Conservation (phyloP, 2,329 filamentous ascomycete genomes). For the Sarocladium oryzae region DNA sequence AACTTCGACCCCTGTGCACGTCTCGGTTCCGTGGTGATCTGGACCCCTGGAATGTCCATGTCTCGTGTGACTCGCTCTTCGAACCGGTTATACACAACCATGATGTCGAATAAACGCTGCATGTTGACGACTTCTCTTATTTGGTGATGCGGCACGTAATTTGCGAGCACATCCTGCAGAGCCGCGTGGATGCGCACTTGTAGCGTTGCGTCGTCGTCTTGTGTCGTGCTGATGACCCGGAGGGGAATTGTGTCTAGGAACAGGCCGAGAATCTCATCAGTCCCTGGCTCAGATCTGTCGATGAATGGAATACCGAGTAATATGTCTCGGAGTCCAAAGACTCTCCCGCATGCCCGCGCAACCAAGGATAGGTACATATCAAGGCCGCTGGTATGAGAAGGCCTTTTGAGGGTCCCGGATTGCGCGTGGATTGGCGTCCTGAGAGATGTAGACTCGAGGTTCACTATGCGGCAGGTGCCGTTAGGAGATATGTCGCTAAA, state of each 20-base stretch:
- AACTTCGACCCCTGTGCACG: neutral
- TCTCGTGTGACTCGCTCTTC: neutral
- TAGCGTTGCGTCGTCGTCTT: neutral
- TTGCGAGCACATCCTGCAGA: neutral
- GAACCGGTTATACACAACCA: neutral
- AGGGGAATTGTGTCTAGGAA: neutral
- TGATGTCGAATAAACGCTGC: neutral
- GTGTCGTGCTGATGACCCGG: neutral
- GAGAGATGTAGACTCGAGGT: too few relatives aligned
- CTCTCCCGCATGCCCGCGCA: neutral
- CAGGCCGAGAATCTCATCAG: neutral
- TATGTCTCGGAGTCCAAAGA: neutral
- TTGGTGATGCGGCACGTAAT: neutral
- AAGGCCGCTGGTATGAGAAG: neutral
- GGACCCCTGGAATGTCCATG: neutral
- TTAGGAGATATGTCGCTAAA: too few relatives aligned
- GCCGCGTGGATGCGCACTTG: neutral
- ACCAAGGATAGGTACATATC: neutral
- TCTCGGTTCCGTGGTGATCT: neutral
- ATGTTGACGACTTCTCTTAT: neutral
- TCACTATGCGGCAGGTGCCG: too few relatives aligned
- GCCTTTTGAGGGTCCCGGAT: neutral
- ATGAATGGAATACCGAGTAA: neutral
- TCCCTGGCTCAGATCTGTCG: neutral
- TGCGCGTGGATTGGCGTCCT: neutral